Evolutionary conservation across 192 early-diverging fungal genomes (phyloP), one percentile per base, ranked within the genome.

Genomic region (Spizellomyces punctatus): DNA sequence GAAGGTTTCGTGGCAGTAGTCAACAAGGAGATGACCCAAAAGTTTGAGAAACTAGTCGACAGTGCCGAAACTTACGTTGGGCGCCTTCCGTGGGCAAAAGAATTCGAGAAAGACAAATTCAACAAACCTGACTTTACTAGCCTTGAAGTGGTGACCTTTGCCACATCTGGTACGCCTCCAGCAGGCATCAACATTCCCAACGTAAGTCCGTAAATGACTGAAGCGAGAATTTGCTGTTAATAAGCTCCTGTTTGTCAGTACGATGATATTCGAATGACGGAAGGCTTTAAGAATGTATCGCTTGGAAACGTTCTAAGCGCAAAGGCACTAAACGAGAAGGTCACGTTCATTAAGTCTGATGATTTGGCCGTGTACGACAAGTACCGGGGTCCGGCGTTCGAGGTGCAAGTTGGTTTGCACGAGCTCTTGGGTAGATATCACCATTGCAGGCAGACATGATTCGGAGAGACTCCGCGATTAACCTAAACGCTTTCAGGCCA

Each of bases 261-360:
- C 54, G 63, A 82, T 10, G 69, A 83, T 56, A 73, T 86, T 27
- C 78, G 81, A 27, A 70, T 72, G 69, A 64, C 21, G 10, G 59
- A 69, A 19, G 87, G 86, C 0, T 86, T 85, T 64, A 88, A 88
- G 69, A 88, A 88, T 58, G 87, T 88, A 14, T 88, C 87, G 8
- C 72, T 88, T 16, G 86, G 82, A 8, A 88, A 88, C 62, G 78
- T 88, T 0, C 54, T 87, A 62, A 82, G 72, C 59, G 87, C 84
- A 0, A 77, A 80, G 21, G 70, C 82, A n/a, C 78, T 83, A 0
- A 77, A 67, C 52, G 82, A 81, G 54, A 85, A 82, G 55, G 69
- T 79, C 60, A 78, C 82, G n/a, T 85, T 87, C 67, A 69, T 87
- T 17, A 67, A 58, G 17, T 48, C 72, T 10, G 78, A 87, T 45